Percentiles rank a stretch among this genome's conserved stretches.
Conservation (phyloP, 2,329 filamentous ascomycete genomes). For the Colletotrichum sp. region DNA sequence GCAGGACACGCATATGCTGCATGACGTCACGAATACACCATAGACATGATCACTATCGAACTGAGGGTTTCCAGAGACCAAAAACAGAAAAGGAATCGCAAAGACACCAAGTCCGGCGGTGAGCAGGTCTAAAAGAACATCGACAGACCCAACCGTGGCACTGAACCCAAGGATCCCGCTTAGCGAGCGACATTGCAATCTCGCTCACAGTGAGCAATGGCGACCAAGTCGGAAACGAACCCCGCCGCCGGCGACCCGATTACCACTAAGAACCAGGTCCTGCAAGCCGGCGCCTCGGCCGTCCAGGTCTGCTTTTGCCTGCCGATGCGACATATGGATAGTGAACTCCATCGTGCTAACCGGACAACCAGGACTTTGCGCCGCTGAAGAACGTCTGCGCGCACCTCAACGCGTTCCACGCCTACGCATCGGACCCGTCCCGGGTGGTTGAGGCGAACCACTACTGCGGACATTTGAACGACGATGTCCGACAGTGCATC, state of each 20-base stretch:
- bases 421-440: constrained; percentile 75
- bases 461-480: constrained; percentile 79
- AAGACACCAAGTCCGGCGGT: not conserved
- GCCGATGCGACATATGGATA: not conserved
- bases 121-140: not conserved
- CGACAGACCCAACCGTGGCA: not conserved
- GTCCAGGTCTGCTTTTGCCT: constrained; percentile 51
- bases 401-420: constrained; percentile 86
- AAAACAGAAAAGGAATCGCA: not conserved
- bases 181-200: not conserved
- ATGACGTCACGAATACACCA: constrained; percentile 8
- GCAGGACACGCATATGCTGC: not conserved
- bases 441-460: constrained; percentile 81
- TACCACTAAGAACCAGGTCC: constrained; percentile 59
- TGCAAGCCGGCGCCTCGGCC: constrained; percentile 66
- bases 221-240: constrained; percentile 18
- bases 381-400: constrained; percentile 80
- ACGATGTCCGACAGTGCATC: constrained; percentile 82
- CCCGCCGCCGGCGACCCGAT: constrained; percentile 50
- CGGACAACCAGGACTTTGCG: constrained; percentile 60
- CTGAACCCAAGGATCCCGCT: not conserved
- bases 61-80: not conserved
- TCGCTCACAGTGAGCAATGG: constrained; percentile 1
- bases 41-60: not conserved
- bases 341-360: not conserved